These are phyloP conservation scores for Cyclostephanos invisitatus DNA, from an alignment of 108 stramenopile species.

Conservation along the genomic window DNA sequence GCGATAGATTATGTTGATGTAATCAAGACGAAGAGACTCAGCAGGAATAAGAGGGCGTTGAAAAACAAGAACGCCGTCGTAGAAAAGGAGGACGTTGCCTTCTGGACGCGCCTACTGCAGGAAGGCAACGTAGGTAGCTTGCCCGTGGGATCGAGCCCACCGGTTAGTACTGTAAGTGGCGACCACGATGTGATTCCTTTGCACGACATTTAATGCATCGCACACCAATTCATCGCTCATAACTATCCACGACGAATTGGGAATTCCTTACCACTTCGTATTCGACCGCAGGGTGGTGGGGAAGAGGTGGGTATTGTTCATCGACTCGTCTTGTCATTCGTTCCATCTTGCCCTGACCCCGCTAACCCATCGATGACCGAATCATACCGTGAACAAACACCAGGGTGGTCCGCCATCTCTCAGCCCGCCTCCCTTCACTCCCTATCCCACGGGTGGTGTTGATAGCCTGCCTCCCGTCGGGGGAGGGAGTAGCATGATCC, in stretches of 20 bases:
- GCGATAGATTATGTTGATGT: neutral
- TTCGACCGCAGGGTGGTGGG: neutral
- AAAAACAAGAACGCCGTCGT: neutral
- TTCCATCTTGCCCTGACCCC: neutral
- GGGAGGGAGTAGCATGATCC: neutral
- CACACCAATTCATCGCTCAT: neutral
- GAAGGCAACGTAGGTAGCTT: neutral
- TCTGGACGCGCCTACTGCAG: slow-evolving; percentile 1
- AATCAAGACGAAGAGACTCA: neutral
- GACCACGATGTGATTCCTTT: neutral
- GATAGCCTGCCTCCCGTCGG: neutral
- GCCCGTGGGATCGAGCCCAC: neutral
- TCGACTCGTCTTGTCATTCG: neutral
- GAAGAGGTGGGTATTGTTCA: neutral
- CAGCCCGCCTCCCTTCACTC: neutral
- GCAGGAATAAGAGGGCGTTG: neutral
- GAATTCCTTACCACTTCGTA: neutral
- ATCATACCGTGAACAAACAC: neutral
- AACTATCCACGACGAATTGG: neutral
- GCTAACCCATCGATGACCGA: neutral
- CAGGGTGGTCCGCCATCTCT: neutral
- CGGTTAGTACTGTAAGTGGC: neutral
- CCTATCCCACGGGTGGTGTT: neutral
- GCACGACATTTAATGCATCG: neutral
- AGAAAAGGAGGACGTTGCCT: neutral